A percentile compares a stretch with the other conserved stretches of the same genome.
Evolutionary conservation across 306 rosid species (phyloP).

Genomic region (Cucurbita moschata): DNA sequence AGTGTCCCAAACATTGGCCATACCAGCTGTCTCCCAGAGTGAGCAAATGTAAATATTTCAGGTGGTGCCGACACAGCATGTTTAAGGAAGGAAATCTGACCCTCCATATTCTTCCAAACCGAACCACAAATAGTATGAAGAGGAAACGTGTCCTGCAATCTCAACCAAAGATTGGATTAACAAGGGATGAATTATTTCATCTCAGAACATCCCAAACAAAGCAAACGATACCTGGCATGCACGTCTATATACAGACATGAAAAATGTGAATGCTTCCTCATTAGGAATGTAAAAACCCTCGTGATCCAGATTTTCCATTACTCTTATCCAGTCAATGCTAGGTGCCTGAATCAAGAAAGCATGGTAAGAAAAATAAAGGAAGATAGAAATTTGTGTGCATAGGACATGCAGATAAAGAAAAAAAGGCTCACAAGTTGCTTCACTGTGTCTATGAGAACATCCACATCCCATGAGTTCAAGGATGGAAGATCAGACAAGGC

Average conservation of each 20-base stretch:
- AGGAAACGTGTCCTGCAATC: constrained; percentile 81
- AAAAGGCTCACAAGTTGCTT: constrained; percentile 57
- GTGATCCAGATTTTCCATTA: constrained; percentile 81
- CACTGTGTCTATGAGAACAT: constrained; percentile 69
- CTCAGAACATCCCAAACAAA: neutral
- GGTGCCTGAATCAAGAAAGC: constrained; percentile 60
- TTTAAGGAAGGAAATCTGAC: constrained; percentile 85
- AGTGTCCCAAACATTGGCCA: neutral
- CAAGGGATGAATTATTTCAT: neutral
- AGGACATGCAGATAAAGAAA: neutral
- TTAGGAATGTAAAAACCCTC: constrained; percentile 90
- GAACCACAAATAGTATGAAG: constrained; percentile 84
- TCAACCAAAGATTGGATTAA: constrained; percentile 11
- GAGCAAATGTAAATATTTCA: constrained; percentile 73
- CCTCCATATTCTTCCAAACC: constrained; percentile 93
- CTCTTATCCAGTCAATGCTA: constrained; percentile 54
- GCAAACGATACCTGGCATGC: constrained; percentile 55
- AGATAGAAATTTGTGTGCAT: neutral
- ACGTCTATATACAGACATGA: constrained; percentile 60
- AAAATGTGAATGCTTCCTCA: constrained; percentile 79
- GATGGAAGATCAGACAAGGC: constrained; percentile 51
- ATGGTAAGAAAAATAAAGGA: neutral
- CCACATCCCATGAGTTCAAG: constrained; percentile 79
- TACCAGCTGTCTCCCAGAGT: constrained; percentile 78
- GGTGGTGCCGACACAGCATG: constrained; percentile 73